Evolutionary conservation across 2,329 filamentous ascomycete genomes (phyloP), one percentile per base, ranked within the genome.

Genomic region (Escovopsis sp.): DNA sequence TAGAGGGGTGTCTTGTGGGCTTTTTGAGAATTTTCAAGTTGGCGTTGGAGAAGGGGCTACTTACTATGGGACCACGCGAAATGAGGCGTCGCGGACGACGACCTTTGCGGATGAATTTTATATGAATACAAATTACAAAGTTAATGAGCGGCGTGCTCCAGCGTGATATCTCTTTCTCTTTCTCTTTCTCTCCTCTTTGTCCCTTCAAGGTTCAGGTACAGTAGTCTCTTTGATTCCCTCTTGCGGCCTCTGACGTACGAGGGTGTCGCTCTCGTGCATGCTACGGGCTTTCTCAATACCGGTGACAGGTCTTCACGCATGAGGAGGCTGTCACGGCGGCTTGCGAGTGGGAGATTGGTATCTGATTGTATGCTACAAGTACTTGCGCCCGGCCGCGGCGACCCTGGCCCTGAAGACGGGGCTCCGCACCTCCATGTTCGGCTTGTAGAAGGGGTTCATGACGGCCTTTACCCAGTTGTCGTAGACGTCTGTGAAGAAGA

Each of bases 381-480:
- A 95, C 63, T 96, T 98, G 65, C 85, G 86, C 50, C 87, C 91
- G 1, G 89, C 89, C 2, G 85, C 85, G 2, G 77, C 79, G 15
- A 98, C 87, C 54, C 84, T 76, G 43, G 75, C 68, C 50, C 84
- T 73, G 59, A 98, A 98, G 1, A 95, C 74, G 0, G 86, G 83
- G 61, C 88, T 96, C 56, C 72, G 78, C 40, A 98, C 79, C 51
- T 84, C 80, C 71, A 83, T 83, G 49, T 94, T 89, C 42, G 81
- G 76, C 41, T 74, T 72, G 66, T 95, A 96, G 60, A 98, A 98
- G 0, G 91, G 91, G 57, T 79, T 96, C 91, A 98, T 96, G 44
- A 88, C 79, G 11, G 88, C 84, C 71, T 98, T 98, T 49, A 94
- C 76, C 81, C 89, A 98, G 51, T 80, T 86, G 64, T 98, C 91